Conservation (phyloP, 352 stramenopile species). For the Peronospora belbahrii region DNA sequence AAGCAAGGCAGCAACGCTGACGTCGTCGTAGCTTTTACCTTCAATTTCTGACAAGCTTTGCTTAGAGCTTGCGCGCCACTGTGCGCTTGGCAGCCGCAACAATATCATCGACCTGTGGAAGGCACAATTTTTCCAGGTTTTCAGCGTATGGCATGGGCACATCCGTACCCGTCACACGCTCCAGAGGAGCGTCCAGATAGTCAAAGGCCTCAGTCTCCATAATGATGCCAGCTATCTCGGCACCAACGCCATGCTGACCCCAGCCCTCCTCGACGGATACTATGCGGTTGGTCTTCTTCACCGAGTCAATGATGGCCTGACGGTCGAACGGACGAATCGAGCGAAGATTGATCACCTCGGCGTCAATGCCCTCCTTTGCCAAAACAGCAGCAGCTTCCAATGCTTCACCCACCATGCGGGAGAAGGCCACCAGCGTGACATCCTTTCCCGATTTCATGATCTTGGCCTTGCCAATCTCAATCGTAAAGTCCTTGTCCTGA, state of each 20-base stretch:
- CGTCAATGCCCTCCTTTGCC: conserved; percentile 91
- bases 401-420: conserved; percentile 92
- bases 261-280: conserved; percentile 97
- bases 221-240: conserved; percentile 96
- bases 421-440: conserved; percentile 98
- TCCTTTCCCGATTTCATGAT: conserved; percentile 95
- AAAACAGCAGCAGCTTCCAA: conserved; percentile 94
- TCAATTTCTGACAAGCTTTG: conserved; percentile 4
- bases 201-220: conserved; percentile 98
- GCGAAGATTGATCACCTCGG: conserved; percentile 92
- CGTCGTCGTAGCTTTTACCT: conserved; percentile 10
- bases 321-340: conserved; percentile 96
- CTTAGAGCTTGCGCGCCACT: conserved; percentile 63
- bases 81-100: conserved; percentile 89
- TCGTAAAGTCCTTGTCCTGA: conserved; percentile 94
- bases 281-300: conserved; percentile 98
- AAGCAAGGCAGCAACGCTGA: conserved; percentile 11
- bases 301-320: conserved; percentile 94
- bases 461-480: conserved; percentile 98
- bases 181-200: conserved; percentile 97
- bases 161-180: conserved; percentile 96
- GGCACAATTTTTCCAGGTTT: conserved; percentile 92
- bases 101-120: conserved; percentile 94
- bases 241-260: conserved; percentile 95
- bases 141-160: conserved; percentile 98